Evolutionary conservation across 177 flowering plant genomes (phyloP).

Genomic region (Telopea speciosissima): DNA sequence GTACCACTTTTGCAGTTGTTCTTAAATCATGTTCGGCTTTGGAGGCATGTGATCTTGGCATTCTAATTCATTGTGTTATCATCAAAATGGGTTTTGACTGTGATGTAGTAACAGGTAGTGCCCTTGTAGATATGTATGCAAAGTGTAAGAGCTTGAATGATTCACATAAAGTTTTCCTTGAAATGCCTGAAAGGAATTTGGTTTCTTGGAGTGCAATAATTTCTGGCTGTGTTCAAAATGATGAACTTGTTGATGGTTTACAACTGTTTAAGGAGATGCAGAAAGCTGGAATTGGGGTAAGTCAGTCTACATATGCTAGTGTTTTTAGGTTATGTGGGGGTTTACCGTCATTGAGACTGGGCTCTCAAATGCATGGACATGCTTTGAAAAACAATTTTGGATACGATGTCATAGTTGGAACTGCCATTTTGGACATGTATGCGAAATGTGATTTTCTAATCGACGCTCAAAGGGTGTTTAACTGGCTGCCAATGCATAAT

Average conservation of each 20-base stretch:
- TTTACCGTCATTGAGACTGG: slow-evolving; percentile 39
- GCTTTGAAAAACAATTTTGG: slow-evolving; percentile 50
- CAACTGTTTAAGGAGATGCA: slow-evolving; percentile 66
- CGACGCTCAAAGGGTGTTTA: slow-evolving; percentile 53
- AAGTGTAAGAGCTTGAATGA: slow-evolving; percentile 55
- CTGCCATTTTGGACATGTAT: slow-evolving; percentile 87
- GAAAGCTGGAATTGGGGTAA: slow-evolving; percentile 43
- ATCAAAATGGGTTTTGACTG: slow-evolving; percentile 44
- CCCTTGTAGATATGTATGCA: slow-evolving; percentile 76
- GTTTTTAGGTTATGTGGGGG: slow-evolving; percentile 67
- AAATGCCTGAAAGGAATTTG: slow-evolving; percentile 57
- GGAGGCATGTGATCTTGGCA: slow-evolving; percentile 41
- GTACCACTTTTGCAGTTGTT: slow-evolving; percentile 50
- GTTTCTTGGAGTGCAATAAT: slow-evolving; percentile 85
- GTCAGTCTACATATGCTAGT: slow-evolving; percentile 81
- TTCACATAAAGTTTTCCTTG: slow-evolving; percentile 36
- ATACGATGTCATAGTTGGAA: slow-evolving; percentile 59
- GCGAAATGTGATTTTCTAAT: slow-evolving; percentile 49
- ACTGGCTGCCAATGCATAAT: slow-evolving; percentile 33
- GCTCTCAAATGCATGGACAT: slow-evolving; percentile 67
- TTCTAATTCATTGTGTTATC: slow-evolving; percentile 53
- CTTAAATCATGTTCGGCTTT: slow-evolving; percentile 48
- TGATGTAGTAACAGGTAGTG: slow-evolving; percentile 68
- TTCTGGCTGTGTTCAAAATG: slow-evolving; percentile 69
- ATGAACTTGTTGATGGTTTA: slow-evolving; percentile 31